These are phyloP conservation scores for Penicilliopsis zonata DNA, from an alignment of 495 filamentous ascomycete genomes.

Conservation along the genomic window DNA sequence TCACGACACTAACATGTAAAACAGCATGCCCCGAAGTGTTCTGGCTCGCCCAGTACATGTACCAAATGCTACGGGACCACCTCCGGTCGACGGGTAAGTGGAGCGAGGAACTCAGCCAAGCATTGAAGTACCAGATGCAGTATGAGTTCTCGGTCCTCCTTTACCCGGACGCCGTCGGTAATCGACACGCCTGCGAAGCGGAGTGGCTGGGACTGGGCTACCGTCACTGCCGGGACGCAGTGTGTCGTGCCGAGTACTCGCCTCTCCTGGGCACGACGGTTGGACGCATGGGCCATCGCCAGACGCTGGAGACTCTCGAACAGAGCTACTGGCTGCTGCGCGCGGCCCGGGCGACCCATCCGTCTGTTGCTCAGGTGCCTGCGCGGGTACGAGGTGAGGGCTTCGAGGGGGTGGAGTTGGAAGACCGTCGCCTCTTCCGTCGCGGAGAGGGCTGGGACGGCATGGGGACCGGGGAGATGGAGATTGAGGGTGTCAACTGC, in stretches of 20 bases:
- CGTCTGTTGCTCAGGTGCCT: constrained; percentile 9
- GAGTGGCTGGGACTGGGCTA: constrained; percentile 21
- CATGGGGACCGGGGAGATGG: constrained; percentile 15
- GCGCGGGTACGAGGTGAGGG: constrained; percentile 24
- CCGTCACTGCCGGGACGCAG: constrained; percentile 13
- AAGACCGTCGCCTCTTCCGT: constrained; percentile 15
- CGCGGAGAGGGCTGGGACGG: constrained; percentile 29
- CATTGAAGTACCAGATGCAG: constrained; percentile 14
- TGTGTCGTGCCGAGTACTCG: constrained; percentile 12
- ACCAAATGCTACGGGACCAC: constrained; percentile 24
- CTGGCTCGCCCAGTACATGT: constrained; percentile 18
- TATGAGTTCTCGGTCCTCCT: constrained; percentile 12
- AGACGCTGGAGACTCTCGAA: constrained; percentile 17
- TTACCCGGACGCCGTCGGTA: constrained; percentile 4
- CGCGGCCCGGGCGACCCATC: constrained; percentile 25
- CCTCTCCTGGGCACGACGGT: constrained; percentile 5
- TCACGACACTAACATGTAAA: background rate
- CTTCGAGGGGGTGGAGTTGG: constrained; percentile 10
- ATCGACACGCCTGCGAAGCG: constrained; percentile 21
- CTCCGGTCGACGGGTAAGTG: constrained; percentile 10
- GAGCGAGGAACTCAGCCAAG: constrained; percentile 6
- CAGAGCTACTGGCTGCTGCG: constrained; percentile 26
- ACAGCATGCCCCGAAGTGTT: constrained; percentile 12
- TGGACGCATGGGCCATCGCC: constrained; percentile 4
- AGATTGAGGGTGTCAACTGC: constrained; percentile 14